Conservation (phyloP, 1,284 basidiomycete genomes). For the Pseudozyma pruni region DNA sequence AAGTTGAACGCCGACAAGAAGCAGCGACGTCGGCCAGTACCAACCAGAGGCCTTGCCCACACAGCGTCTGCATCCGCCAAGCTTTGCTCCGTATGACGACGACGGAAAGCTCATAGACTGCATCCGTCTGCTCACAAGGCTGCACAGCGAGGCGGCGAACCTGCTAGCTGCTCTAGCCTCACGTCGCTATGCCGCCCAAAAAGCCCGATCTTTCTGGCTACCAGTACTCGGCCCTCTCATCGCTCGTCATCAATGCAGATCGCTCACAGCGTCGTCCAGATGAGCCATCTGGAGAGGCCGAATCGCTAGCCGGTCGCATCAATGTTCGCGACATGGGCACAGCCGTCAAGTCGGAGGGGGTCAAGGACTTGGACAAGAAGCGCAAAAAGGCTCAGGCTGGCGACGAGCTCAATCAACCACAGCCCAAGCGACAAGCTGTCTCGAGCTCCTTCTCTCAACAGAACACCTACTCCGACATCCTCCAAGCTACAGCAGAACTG, state of each 20-base stretch:
- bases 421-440: constrained; percentile 62
- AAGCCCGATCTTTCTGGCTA: constrained; percentile 66
- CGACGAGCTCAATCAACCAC: constrained; percentile 45
- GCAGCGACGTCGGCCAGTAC: too few relatives aligned
- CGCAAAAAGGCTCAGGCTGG: constrained; percentile 71
- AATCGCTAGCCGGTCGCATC: constrained; percentile 89
- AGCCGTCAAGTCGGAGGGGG: constrained; percentile 81
- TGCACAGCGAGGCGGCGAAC: too few relatives aligned
- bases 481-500: constrained; percentile 78
- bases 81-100: too few relatives aligned
- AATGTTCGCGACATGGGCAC: constrained; percentile 93
- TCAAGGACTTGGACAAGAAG: constrained; percentile 95
- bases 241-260: constrained; percentile 64
- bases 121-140: too few relatives aligned
- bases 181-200: constrained; percentile 60
- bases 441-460: constrained; percentile 76
- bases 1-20: too few relatives aligned
- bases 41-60: too few relatives aligned
- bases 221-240: constrained; percentile 66
- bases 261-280: constrained; percentile 56
- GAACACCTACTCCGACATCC: constrained; percentile 68
- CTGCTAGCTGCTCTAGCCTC: too few relatives aligned
- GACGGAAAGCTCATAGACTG: too few relatives aligned
- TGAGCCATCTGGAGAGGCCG: constrained; percentile 95
- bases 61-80: too few relatives aligned